Conservation (phyloP, 1,139 yeast genomes). For the Eremothecium sinecaudum region DNA sequence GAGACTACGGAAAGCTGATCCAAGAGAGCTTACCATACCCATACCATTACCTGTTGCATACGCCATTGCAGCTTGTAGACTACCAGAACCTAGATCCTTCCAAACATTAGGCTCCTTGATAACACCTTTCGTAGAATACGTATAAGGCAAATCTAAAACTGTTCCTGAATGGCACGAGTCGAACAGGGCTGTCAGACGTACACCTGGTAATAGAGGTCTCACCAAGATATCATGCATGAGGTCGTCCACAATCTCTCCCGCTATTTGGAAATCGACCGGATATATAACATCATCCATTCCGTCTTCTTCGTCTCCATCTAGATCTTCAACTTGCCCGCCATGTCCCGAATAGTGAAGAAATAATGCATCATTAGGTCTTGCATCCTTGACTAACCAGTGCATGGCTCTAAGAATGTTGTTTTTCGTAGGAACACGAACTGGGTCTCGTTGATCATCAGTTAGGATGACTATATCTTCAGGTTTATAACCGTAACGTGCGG, state of each 20-base stretch:
- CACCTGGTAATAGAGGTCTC: slow-evolving; percentile 66
- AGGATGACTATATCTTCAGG: slow-evolving; percentile 76
- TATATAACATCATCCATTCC: slow-evolving; percentile 86
- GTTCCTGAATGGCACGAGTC: slow-evolving; percentile 96
- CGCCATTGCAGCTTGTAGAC: slow-evolving; percentile 58
- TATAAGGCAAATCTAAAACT: slow-evolving; percentile 78
- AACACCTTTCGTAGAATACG: slow-evolving; percentile 84
- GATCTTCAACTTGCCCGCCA: slow-evolving; percentile 76
- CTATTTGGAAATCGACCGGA: slow-evolving; percentile 73
- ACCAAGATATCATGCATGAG: slow-evolving; percentile 78
- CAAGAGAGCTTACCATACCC: slow-evolving; percentile 43
- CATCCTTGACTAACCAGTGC: slow-evolving; percentile 82
- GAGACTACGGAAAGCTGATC: too few relatives aligned
- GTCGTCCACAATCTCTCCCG: slow-evolving; percentile 76
- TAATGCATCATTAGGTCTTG: slow-evolving; percentile 74
- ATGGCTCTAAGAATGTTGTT: slow-evolving; percentile 76
- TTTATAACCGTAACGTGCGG: slow-evolving; percentile 53
- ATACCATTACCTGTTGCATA: slow-evolving; percentile 64
- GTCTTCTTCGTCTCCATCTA: slow-evolving; percentile 84
- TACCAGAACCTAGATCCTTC: slow-evolving; percentile 76
- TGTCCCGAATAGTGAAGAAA: slow-evolving; percentile 92
- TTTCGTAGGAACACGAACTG: slow-evolving; percentile 61
- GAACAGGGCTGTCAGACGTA: slow-evolving; percentile 76
- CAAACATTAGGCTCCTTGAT: slow-evolving; percentile 81
- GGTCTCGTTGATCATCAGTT: slow-evolving; percentile 59